Evolutionary conservation across 2,329 filamentous ascomycete species (phyloP).

Genomic region (Talaromyces amestolkiae): DNA sequence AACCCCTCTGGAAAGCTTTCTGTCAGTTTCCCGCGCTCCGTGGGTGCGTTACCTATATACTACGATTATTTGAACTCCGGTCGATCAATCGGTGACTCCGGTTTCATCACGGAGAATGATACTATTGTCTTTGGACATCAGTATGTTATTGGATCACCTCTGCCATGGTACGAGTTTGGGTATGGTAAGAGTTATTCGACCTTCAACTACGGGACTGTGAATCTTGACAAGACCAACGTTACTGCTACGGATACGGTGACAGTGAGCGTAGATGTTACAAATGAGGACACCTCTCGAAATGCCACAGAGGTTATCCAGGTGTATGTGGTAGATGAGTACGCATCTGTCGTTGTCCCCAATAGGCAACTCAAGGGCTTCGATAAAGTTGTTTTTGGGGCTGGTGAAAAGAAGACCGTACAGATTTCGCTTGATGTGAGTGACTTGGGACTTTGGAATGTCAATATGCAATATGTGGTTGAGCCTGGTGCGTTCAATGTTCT

Average conservation of each 20-base stretch:
- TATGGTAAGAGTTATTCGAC: slow-evolving; percentile 65
- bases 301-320: slow-evolving; percentile 68
- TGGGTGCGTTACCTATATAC: slow-evolving; percentile 66
- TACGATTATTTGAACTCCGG: slow-evolving; percentile 72
- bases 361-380: slow-evolving; percentile 65
- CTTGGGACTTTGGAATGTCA: slow-evolving; percentile 56
- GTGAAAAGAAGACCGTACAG: slow-evolving; percentile 55
- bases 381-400: slow-evolving; percentile 62
- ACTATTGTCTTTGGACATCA: slow-evolving; percentile 63
- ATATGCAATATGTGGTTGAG: slow-evolving; percentile 72
- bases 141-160: slow-evolving; percentile 61
- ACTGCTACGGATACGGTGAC: slow-evolving; percentile 56
- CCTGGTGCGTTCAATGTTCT: slow-evolving; percentile 64
- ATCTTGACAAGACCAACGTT: slow-evolving; percentile 44
- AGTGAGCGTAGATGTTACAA: slow-evolving; percentile 61
- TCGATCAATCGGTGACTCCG: slow-evolving; percentile 54
- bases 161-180: slow-evolving; percentile 64
- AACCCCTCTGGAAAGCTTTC: slow-evolving; percentile 66
- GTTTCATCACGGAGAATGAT: slow-evolving; percentile 54
- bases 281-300: slow-evolving; percentile 52
- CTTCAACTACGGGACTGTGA: slow-evolving; percentile 53
- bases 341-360: slow-evolving; percentile 64
- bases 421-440: slow-evolving; percentile 53
- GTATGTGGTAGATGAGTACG: slow-evolving; percentile 63
- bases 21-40: slow-evolving; percentile 65